Conservation (phyloP, 2,329 filamentous ascomycete species). For the Aspergillus pseudoterreus region DNA sequence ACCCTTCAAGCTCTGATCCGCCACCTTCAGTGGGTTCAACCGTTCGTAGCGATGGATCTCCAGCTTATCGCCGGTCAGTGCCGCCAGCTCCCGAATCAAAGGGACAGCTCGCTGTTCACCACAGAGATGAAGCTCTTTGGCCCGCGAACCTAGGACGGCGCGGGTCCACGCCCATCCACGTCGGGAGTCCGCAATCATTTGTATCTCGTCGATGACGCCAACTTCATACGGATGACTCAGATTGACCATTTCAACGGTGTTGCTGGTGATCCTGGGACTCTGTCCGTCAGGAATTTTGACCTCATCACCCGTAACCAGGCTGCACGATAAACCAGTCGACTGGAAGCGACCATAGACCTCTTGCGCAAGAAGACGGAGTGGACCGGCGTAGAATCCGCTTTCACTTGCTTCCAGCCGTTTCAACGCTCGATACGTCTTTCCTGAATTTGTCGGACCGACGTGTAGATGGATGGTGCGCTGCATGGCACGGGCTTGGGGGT, state of each 20-base stretch:
- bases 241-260: constrained; percentile 89
- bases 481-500: constrained; percentile 72
- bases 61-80: constrained; percentile 75
- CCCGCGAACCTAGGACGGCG: constrained; percentile 80
- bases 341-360: constrained; percentile 89
- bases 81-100: constrained; percentile 72
- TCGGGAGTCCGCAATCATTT: constrained; percentile 81
- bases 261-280: constrained; percentile 63
- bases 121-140: constrained; percentile 87
- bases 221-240: constrained; percentile 66
- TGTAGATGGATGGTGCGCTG: constrained; percentile 86
- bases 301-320: constrained; percentile 88
- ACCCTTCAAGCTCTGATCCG: constrained; percentile 59
- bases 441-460: constrained; percentile 95
- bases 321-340: constrained; percentile 71
- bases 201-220: constrained; percentile 96
- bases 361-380: constrained; percentile 81
- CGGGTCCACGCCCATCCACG: constrained; percentile 95
- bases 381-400: constrained; percentile 83
- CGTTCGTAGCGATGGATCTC: constrained; percentile 79
- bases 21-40: constrained; percentile 70
- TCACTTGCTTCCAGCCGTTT: constrained; percentile 74
- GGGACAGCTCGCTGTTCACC: constrained; percentile 81
- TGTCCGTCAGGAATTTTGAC: constrained; percentile 64
- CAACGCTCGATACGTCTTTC: constrained; percentile 93